Evolutionary conservation across 129 eudicot species (phyloP), one percentile per base, ranked within the genome.

Genomic region (Calendula officinalis): DNA sequence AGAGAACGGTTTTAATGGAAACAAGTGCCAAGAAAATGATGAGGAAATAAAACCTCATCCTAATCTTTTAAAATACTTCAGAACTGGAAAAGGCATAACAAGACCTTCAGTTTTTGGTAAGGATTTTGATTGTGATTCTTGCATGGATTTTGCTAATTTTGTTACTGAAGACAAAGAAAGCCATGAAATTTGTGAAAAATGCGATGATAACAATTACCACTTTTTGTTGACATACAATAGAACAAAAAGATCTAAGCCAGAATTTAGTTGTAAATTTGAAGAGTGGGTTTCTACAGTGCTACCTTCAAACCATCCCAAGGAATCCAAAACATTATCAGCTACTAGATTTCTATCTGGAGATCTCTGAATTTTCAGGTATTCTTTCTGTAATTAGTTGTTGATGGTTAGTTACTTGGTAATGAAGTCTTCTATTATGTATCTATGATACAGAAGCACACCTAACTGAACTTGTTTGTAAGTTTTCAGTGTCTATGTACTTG

Each of bases 181-280:
- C 35, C 55, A 41, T 27, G 67, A 68, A 69, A 40, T 38, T 39
- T 56, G 32, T 54, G 78, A 70, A 52, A 78, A 48, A 12, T 9
- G 67, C 1, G 50, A 64, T 36, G 70, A 34, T 67, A 61, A 56
- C 8, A 34, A 17, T 48, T 57, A 72, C 55, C 78, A 74, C n/a
- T 68, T 40, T 72, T 65, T 67, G 71, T 13, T 78, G 13, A 81
- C 76, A 30, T 78, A 84, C 59, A 77, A 74, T 76, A 84, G 82
- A 78, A 71, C 30, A 22, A 22, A 41, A 46, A 64, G 70, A 56
- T 71, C 66, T 40, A 78, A 75, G 34, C 39, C 47, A 11, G 64
- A 43, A 32, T 68, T 46, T 33, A 65, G 15, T 56, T 59, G 71
- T 71, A 68, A 75, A 72, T 32, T 8, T 45, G 72, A 68, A 33